Evolutionary conservation across 2,329 filamentous ascomycete genomes (phyloP), one percentile per base, ranked within the genome.

Genomic region (Penicillium sp.): DNA sequence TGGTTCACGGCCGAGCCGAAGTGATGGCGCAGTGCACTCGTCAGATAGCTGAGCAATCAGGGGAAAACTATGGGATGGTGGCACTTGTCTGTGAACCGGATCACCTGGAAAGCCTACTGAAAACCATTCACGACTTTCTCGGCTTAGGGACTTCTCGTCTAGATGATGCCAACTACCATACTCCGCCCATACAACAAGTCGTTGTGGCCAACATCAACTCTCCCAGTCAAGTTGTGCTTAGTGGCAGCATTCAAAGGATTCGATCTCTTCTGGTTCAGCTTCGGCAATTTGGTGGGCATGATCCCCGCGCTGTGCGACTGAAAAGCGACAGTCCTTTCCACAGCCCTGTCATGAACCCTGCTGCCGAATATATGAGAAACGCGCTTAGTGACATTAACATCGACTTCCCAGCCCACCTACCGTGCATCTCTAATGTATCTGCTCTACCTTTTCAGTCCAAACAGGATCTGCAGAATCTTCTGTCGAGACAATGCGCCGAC

Each of bases 191-290:
- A 37, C 78, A 92, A 57, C 85, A 94, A 64, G 89, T 95, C 34
- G 72, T 84, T 50, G 88, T 96, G 52, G 90, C 88, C 42, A 95
- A 96, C 65, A 80, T 94, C 67, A 96, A 96, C 68, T 86, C 82
- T 62, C 92, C 88, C 69, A 95, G 95, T 60, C 90, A 96, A 68
- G 94, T 96, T 54, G 90, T 95, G 35, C 72, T 96, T 35, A 92
- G 85, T 58, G 90, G 90, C 23, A 90, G 81, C 63, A 82, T 95
- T 36, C 81, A 82, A 54, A 76, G 80, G 51, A 95, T 95, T 62
- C 81, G 79, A 55, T 82, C 81, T 39, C 77, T 95, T 12, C 70
- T 95, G 36, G 80, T 85, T 8, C 88, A 95, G 60, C 74, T 96
- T 41, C 74, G 88, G 35, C 86, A 93, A 60, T 95, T 95, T 59